Base-by-base conservation (phyloP, 345 rosid genomes). In the Mangifera indica region DNA sequence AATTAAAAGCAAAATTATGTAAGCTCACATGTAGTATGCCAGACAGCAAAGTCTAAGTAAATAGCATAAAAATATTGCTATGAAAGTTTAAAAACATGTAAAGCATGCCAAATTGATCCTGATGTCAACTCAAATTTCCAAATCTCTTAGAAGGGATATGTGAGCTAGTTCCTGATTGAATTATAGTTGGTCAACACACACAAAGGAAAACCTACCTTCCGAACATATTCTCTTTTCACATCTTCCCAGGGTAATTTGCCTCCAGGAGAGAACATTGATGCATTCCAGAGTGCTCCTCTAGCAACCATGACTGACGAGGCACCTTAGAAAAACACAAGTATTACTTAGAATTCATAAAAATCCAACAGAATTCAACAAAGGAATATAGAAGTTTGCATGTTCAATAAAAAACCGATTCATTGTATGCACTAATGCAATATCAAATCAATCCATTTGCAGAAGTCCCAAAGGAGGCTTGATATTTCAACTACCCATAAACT, bases 271-370 rank as follows among this genome's bases (percentile, higher is more conserved):
- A 90, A 93, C 80, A 93, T 70, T 34, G 98, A 93, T 71, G 88
- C 93, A 83, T 93, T 93, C 98, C 98, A 91, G 76, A 89, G 85
- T 65, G 97, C 97, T 73, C 97, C 98, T 84, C 98, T 90, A 13
- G 93, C 97, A 78, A 84, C 94, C 97, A 93, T 93, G 77, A 87
- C 91, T 4, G 98, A 87, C 3, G 93, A 87, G 53, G 96, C 96
- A 55, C 98, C 98, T 89, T 78, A 40, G 59, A 70, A 54, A 71
- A 70, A 15, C 53, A 49, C 22, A 7, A 26, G 17, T 11, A 66
- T 40, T 48, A 70, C 69, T 58, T 54, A 53, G 45, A 42, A 66
- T 49, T 45, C 54, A 15, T 56, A 17, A 44, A 59, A 5, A 63
- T 64, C 32, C 57, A 26, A 57, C 53, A 42, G 12, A 63, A 20